Evolutionary conservation across 495 filamentous ascomycete genomes (phyloP), one percentile per base, ranked within the genome.

Genomic region (Monascus purpureus): DNA sequence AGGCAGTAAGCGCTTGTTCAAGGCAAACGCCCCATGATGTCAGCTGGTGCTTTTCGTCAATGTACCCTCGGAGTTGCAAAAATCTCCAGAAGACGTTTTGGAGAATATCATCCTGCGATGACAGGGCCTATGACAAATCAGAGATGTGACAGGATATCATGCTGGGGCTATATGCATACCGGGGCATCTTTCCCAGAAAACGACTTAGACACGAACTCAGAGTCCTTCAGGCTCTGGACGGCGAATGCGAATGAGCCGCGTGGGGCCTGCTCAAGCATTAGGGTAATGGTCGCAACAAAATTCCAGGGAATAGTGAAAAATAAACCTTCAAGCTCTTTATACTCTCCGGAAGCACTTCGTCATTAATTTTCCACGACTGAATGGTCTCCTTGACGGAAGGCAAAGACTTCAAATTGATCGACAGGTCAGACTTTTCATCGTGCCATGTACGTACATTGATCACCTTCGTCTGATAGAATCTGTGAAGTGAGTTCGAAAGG

Each of bases 361-460:
- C 55, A 11, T 56, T 69, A 6, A 93, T 68, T 41, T 74, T 80
- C 88, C 88, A 97, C 17, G 62, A 70, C 17, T 67, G 68, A n/a
- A 74, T 68, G 27, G 70, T 53, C 6, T 66, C 61, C 32, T 68
- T 67, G n/a, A 75, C 65, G 19, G 72, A 68, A 11, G 72, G 65
- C 25, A 73, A 46, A 17, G 68, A 61, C 33, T 75, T 77, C 37
- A 80, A 74, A 39, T 73, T 77, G 33, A 90, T 66, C 7, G 66
- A 75, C 17, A 59, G 64, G 12, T 71, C 68, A 26, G 68, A 70
- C 16, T 65, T 73, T 29, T 77, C 68, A 38, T 86, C 80, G 49
- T 85, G 95, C 90, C 88, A 99, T 23, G 80, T 79, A 33, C 68
- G 72, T 35, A 88, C 72, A 16, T 61, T 65, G 41, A 96, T 76